A percentile compares a stretch with the other conserved stretches of the same genome.
Conservation (phyloP, 2,329 filamentous ascomycete genomes). For the Dothideomycetidae sp. region DNA sequence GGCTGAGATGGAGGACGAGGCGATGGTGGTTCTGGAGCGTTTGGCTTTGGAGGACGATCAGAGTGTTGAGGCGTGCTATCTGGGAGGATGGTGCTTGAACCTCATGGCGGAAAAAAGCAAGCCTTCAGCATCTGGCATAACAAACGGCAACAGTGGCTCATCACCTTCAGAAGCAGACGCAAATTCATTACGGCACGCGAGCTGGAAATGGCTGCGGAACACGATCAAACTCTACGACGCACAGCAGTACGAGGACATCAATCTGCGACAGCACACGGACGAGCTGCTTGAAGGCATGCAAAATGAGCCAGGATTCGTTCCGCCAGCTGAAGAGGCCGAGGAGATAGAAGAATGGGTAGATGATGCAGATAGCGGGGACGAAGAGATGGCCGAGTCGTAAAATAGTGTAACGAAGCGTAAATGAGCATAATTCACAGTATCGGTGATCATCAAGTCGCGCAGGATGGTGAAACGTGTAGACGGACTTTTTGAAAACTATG, state of each 20-base stretch:
- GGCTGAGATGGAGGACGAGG: constrained; percentile 70
- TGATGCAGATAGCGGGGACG: constrained; percentile 21
- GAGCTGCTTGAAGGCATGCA: constrained; percentile 48
- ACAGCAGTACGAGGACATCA: constrained; percentile 75
- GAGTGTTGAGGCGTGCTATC: constrained; percentile 92
- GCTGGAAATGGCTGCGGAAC: constrained; percentile 69
- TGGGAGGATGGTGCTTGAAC: constrained; percentile 87
- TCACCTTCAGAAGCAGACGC: constrained; percentile 13
- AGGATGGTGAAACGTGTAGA: background rate
- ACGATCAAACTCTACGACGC: constrained; percentile 64
- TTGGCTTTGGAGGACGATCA: constrained; percentile 79
- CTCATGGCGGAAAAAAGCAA: constrained; percentile 55
- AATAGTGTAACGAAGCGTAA: too few species aligned
- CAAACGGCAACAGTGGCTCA: constrained; percentile 8
- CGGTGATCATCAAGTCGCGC: too few species aligned
- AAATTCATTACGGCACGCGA: constrained; percentile 34
- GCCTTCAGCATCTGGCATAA: constrained; percentile 14
- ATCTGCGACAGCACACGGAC: constrained; percentile 57
- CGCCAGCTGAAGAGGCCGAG: constrained; percentile 29
- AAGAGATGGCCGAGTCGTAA: constrained; percentile 17
- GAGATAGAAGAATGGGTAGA: constrained; percentile 27
- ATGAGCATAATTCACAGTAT: too few species aligned
- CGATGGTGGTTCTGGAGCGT: constrained; percentile 70
- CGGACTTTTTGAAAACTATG: constrained; percentile 3
- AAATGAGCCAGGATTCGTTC: constrained; percentile 29